Percentiles rank a stretch among this genome's conserved stretches.
phyloP scores from a whole-genome alignment of 352 stramenopile species.

The Albugo candida region DNA sequence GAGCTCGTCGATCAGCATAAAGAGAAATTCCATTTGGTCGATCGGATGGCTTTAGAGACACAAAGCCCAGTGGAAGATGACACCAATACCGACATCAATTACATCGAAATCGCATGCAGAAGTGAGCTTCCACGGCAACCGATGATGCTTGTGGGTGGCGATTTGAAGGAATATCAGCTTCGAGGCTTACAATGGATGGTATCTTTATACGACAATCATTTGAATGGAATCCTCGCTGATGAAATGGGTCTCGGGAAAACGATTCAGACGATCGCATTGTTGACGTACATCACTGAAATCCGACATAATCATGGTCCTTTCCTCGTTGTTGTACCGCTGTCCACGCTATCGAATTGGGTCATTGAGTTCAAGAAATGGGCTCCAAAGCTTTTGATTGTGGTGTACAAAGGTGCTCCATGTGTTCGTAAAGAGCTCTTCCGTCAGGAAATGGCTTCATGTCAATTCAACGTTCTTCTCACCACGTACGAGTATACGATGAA shows the following conservation, averaged over 20 bases:
- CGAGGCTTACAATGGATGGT: conserved; percentile 99
- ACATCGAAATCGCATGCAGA: conserved; percentile 68
- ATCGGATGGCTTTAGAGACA: not conserved
- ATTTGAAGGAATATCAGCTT: conserved; percentile 96
- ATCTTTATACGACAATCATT: conserved; percentile 92
- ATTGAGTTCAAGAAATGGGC: conserved; percentile 86
- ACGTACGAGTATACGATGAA: conserved; percentile 91
- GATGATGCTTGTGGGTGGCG: conserved; percentile 88
- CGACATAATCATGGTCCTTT: conserved; percentile 88
- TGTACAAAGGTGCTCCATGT: conserved; percentile 84
- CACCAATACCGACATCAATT: conserved; percentile 63
- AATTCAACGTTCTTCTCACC: conserved; percentile 86
- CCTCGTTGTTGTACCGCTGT: conserved; percentile 95
- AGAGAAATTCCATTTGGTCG: conserved; percentile 48
- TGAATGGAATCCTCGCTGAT: conserved; percentile 97
- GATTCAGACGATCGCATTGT: conserved; percentile 71
- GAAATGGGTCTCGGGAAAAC: conserved; percentile 88
- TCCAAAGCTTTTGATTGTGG: conserved; percentile 88
- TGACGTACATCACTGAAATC: conserved; percentile 68
- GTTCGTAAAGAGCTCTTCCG: conserved; percentile 65
- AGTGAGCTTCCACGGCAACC: conserved; percentile 82
- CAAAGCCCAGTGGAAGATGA: conserved; percentile 12
- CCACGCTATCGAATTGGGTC: conserved; percentile 83
- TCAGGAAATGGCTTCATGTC: conserved; percentile 64
- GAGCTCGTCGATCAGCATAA: conserved; percentile 82